Conservation (phyloP, 345 rosid species). For the Geranium rotundifolium region DNA sequence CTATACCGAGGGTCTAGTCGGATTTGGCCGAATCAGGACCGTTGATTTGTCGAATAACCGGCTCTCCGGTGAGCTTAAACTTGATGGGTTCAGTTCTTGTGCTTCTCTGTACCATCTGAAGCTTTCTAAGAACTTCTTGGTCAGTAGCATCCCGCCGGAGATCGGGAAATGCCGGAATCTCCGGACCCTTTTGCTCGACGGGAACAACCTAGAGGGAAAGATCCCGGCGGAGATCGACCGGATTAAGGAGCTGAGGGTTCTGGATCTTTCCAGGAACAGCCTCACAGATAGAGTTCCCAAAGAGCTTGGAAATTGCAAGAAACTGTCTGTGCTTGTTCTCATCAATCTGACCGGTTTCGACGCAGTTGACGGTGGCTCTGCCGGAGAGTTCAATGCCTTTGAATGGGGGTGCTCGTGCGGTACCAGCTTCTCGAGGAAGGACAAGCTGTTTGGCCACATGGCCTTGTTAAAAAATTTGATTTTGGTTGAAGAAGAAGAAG, state of each 20-base stretch:
- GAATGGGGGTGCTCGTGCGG: too few species aligned
- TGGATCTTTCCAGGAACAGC: constrained; percentile 55
- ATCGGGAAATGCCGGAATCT: constrained; percentile 38
- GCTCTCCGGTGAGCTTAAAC: constrained; percentile 22
- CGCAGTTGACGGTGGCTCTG: constrained; percentile 2
- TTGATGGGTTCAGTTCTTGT: constrained; percentile 21
- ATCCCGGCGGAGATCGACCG: constrained; percentile 47
- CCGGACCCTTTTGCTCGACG: constrained; percentile 41
- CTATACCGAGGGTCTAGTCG: constrained; percentile 34
- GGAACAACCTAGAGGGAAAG: constrained; percentile 39
- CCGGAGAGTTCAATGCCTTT: constrained; percentile 53
- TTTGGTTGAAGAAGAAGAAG: too few species aligned
- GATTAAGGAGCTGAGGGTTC: constrained; percentile 38
- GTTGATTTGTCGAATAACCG: constrained; percentile 49
- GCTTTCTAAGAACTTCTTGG: constrained; percentile 40
- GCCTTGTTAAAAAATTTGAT: too few species aligned
- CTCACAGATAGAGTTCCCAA: constrained; percentile 37
- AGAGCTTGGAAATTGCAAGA: constrained; percentile 36
- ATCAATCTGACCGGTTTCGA: constrained; percentile 32
- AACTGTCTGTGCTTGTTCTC: constrained; percentile 34
- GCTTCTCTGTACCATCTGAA: constrained; percentile 33
- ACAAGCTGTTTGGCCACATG: too few species aligned
- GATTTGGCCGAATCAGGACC: constrained; percentile 19
- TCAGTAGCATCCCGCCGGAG: constrained; percentile 28
- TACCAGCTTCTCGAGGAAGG: too few species aligned